A percentile compares a stretch with the other conserved stretches of the same genome.
phyloP scores from a whole-genome alignment of 2,329 filamentous ascomycete genomes.

The Pseudogymnoascus sp. region DNA sequence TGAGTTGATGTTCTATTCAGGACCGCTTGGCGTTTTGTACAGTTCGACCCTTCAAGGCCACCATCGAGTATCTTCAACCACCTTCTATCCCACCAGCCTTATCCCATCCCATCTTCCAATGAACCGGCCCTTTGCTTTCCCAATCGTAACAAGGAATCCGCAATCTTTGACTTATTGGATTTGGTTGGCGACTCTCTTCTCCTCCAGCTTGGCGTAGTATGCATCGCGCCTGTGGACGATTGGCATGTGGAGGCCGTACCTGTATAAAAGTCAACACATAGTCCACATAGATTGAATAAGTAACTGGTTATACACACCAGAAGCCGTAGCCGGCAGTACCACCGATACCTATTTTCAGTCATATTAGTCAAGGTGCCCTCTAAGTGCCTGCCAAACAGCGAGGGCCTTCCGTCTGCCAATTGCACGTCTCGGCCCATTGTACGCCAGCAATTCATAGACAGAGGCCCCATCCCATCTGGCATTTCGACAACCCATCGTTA shows the following conservation, averaged over 20 bases:
- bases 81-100: neutral
- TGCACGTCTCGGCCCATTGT: neutral
- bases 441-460: neutral
- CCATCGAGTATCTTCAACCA: constrained; percentile 3
- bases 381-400: constrained; percentile 4
- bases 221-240: constrained; percentile 33
- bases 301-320: constrained; percentile 41
- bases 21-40: constrained; percentile 8
- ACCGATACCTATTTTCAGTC: constrained; percentile 41
- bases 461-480: neutral
- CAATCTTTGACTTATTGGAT: constrained; percentile 5
- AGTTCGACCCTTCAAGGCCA: neutral
- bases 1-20: constrained; percentile 8
- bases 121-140: neutral
- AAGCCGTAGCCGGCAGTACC: constrained; percentile 45
- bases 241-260: constrained; percentile 38
- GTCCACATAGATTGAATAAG: neutral
- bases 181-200: constrained; percentile 28
- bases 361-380: constrained; percentile 11
- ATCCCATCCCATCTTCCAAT: neutral
- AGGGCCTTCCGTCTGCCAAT: neutral
- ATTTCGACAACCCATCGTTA: constrained; percentile 13
- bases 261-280: constrained; percentile 12
- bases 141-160: constrained; percentile 2
- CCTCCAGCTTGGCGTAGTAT: constrained; percentile 36